Evolutionary conservation across 306 rosid species (phyloP), one percentile per base, ranked within the genome.

Genomic region (Dicorynia guianensis): DNA sequence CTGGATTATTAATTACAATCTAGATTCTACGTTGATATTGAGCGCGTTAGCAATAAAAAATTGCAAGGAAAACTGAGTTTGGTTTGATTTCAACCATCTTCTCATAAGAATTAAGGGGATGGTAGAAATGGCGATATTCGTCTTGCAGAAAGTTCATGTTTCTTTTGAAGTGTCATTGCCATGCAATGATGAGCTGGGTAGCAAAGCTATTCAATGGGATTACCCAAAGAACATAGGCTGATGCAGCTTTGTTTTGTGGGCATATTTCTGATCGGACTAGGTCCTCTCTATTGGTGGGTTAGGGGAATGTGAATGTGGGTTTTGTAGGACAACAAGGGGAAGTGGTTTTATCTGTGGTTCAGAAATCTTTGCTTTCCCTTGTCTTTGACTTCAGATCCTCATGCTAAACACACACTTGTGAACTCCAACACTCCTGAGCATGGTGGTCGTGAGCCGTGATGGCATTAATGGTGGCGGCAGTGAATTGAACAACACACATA

Each of bases 1-100:
- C 84, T 70, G 81, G 87, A 75, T 56, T 25, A 38, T 63, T 55
- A 60, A 33, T 80, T 34, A 17, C 58, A 50, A 20, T 43, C 70
- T 20, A 67, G 79, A 82, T 77, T 60, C 76, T 79, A 54, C 69
- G 20, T 52, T 55, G 25, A 73, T 67, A 10, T 1, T n/a, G 67
- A 53, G 52, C 83, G 68, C 78, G 80, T 59, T 57, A 17, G 38
- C 10, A 42, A 25, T 33, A 5, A 42, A 76, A 65, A 67, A 5
- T 9, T 14, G 39, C 67, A n/a, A 8, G 12, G 47, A 18, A 67
- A 60, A 5, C 44, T 18, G 17, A 15, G 3, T 11, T 2, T 1
- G n/a, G 12, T 11, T 11, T 8, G 11, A 25, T 25, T 25, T 25
- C 14, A 47, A 11, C 25, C 40, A 43, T 64, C 58, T 53, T 75